Conservation (phyloP, 345 rosid genomes). For the Hibiscus trionum region DNA sequence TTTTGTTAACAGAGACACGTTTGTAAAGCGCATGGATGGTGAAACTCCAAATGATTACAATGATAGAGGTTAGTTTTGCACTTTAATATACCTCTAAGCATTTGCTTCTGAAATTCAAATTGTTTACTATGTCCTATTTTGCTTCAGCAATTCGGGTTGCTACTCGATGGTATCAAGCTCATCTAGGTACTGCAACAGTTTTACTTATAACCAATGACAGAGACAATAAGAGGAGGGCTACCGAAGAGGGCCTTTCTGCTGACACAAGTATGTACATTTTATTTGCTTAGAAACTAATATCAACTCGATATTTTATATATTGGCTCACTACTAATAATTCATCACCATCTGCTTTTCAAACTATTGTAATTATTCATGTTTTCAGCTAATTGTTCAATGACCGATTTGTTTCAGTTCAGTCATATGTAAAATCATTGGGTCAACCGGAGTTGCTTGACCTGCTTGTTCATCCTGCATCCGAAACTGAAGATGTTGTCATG, state of each 20-base stretch:
- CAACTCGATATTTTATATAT: background rate
- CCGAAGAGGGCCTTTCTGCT: slow-evolving; percentile 81
- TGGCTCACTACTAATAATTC: background rate
- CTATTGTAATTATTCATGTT: background rate
- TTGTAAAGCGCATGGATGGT: slow-evolving; percentile 66
- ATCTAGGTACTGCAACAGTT: slow-evolving; percentile 62
- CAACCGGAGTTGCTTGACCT: slow-evolving; percentile 82
- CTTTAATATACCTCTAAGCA: background rate
- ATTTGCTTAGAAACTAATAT: background rate
- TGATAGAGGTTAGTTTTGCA: slow-evolving; percentile 66
- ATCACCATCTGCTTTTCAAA: background rate
- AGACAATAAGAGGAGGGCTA: slow-evolving; percentile 80
- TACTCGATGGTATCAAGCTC: slow-evolving; percentile 80
- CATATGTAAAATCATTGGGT: slow-evolving; percentile 73
- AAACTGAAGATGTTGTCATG: slow-evolving; percentile 56
- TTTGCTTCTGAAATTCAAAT: background rate
- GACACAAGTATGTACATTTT: slow-evolving; percentile 57
- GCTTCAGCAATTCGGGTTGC: slow-evolving; percentile 85
- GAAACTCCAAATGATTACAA: slow-evolving; percentile 89
- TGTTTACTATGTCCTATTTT: slow-evolving; percentile 3
- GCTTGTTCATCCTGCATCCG: slow-evolving; percentile 64
- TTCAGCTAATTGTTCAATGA: slow-evolving; percentile 15
- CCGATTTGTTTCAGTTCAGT: slow-evolving; percentile 63
- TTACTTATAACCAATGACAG: slow-evolving; percentile 83
- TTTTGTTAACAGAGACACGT: slow-evolving; percentile 57